Conservation (phyloP, 495 filamentous ascomycete species). For the Talaromyces adpressus region DNA sequence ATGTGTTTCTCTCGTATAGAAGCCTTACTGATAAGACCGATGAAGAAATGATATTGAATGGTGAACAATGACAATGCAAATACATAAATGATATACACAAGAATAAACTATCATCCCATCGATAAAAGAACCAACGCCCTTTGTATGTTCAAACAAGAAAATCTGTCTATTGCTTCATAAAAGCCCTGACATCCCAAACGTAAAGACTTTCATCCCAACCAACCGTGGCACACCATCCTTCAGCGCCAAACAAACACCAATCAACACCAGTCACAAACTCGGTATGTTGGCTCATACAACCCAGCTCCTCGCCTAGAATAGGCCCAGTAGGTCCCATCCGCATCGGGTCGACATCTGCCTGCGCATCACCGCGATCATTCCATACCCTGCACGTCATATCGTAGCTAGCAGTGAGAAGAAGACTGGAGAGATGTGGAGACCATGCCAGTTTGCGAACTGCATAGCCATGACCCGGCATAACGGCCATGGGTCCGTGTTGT, state of each 20-base stretch:
- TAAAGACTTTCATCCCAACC: conserved; percentile 90
- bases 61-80: background rate
- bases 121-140: background rate
- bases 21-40: background rate
- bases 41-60: background rate
- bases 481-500: conserved; percentile 56
- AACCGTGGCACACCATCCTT: conserved; percentile 90
- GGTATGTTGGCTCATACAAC: conserved; percentile 83
- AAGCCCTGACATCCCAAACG: conserved; percentile 79
- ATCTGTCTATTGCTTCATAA: conserved; percentile 38
- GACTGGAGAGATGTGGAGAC: conserved; percentile 84
- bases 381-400: conserved; percentile 96
- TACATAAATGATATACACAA: conserved; percentile 4
- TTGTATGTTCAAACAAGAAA: background rate
- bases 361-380: conserved; percentile 58
- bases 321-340: conserved; percentile 27
- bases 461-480: conserved; percentile 82
- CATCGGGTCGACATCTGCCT: conserved; percentile 36
- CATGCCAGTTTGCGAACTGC: conserved; percentile 79
- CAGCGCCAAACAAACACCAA: conserved; percentile 93
- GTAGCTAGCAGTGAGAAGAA: conserved; percentile 83
- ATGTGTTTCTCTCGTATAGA: background rate
- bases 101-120: background rate
- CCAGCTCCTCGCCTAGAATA: conserved; percentile 61
- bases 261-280: conserved; percentile 97